Evolutionary conservation across 305 asterid genomes (phyloP).

Genomic region (Solanum hybrid): DNA sequence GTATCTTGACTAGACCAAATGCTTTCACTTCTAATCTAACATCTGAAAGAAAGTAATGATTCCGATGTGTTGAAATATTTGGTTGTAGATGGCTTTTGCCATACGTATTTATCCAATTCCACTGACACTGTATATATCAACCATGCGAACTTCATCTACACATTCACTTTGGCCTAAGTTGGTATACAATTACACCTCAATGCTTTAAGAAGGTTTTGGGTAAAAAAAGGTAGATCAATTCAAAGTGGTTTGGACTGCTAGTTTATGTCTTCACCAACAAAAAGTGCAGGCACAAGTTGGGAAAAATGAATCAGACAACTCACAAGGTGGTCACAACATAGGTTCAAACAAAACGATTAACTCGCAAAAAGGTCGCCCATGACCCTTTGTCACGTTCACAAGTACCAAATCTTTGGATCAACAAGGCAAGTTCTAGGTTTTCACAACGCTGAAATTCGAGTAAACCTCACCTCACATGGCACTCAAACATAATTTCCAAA

Average conservation of each 20-base stretch:
- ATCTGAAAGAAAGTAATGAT: neutral
- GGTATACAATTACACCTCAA: neutral
- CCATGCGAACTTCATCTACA: neutral
- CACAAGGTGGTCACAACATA: neutral
- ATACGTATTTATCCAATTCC: neutral
- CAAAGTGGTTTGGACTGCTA: neutral
- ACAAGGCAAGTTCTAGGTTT: neutral
- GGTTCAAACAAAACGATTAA: neutral
- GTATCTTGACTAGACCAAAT: neutral
- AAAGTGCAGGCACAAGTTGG: neutral
- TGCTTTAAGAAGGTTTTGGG: neutral
- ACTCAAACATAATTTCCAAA: no score
- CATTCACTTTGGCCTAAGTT: neutral
- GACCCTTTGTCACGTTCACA: neutral
- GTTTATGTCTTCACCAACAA: neutral
- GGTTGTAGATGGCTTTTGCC: neutral
- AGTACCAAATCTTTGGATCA: neutral
- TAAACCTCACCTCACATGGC: no score
- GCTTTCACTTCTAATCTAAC: neutral
- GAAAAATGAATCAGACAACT: neutral
- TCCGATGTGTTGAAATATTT: neutral
- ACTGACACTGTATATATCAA: neutral
- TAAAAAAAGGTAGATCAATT: neutral
- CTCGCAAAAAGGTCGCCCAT: neutral
- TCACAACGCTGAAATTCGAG: no score